Percentiles rank a stretch among this genome's conserved stretches.
Conservation (phyloP, 371 early-diverging fungal genomes). For the Chytridium lagenaria region DNA sequence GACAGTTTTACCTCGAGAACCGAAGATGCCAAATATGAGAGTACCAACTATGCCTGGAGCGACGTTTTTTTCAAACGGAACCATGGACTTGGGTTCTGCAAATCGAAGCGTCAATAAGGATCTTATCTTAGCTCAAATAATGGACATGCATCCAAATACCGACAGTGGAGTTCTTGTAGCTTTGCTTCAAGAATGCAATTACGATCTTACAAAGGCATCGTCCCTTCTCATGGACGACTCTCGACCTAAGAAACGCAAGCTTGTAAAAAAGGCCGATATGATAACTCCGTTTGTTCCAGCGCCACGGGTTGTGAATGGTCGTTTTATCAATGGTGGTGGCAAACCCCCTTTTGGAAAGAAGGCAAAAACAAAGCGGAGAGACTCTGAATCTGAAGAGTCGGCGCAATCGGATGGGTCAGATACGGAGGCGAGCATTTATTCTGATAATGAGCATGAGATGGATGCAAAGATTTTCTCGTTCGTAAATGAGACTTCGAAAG, state of each 20-base stretch:
- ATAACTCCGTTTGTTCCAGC: neutral
- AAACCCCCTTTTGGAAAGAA: neutral
- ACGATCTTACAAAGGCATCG: constrained; percentile 12
- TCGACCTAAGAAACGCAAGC: neutral
- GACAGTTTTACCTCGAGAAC: neutral
- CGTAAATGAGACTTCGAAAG: constrained; percentile 66
- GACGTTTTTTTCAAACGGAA: neutral
- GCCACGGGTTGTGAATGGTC: neutral
- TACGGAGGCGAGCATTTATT: neutral
- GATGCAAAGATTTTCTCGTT: constrained; percentile 59
- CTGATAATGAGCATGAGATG: constrained; percentile 5
- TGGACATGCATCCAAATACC: constrained; percentile 15
- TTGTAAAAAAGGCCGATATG: neutral
- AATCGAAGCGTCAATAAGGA: neutral
- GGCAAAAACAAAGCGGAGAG: neutral
- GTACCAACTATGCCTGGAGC: neutral
- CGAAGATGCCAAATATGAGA: neutral
- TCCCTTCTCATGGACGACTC: neutral
- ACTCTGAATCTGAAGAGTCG: neutral
- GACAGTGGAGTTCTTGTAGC: neutral
- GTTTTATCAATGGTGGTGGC: neutral
- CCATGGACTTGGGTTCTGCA: neutral
- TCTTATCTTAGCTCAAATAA: constrained; percentile 20
- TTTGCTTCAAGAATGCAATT: constrained; percentile 12
- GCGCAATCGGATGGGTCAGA: neutral